Conservation (phyloP, 208 protist species). For the Acanthamoeba sp. region DNA sequence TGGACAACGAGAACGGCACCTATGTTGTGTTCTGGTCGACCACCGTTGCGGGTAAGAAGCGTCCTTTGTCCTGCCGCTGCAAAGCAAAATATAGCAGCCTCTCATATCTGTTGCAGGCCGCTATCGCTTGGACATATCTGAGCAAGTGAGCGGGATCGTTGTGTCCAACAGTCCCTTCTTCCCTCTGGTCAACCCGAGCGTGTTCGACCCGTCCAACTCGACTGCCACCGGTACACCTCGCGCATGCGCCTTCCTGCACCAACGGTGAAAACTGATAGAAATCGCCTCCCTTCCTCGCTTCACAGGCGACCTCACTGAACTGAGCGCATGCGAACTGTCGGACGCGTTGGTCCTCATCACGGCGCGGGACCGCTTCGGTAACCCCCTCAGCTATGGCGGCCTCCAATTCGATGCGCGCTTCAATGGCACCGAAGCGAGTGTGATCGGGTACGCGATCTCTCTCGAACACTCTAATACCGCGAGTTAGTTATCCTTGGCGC, state of each 20-base stretch:
- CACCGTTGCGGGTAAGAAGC: not conserved
- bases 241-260: not conserved
- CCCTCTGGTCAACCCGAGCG: not conserved
- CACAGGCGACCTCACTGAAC: conserved; percentile 26
- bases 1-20: conserved; percentile 67
- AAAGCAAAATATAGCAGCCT: too few relatives aligned
- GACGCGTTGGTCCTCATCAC: conserved; percentile 33
- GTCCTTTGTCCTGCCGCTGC: not conserved
- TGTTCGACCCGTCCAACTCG: conserved; percentile 11
- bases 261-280: not conserved
- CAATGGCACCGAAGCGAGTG: not conserved
- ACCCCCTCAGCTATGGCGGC: not conserved
- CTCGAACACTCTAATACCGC: too few relatives aligned
- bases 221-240: conserved; percentile 14
- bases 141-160: conserved; percentile 9
- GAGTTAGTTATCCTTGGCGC: not conserved
- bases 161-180: conserved; percentile 72
- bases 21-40: conserved; percentile 41
- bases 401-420: conserved; percentile 35
- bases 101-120: not conserved
- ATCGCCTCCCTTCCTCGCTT: not conserved
- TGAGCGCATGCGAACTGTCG: not conserved
- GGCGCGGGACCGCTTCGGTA: conserved; percentile 40
- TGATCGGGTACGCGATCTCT: not conserved
- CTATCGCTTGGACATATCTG: conserved; percentile 55